Evolutionary conservation across 106 monocot species (phyloP).

Genomic region (Posidonia australis): DNA sequence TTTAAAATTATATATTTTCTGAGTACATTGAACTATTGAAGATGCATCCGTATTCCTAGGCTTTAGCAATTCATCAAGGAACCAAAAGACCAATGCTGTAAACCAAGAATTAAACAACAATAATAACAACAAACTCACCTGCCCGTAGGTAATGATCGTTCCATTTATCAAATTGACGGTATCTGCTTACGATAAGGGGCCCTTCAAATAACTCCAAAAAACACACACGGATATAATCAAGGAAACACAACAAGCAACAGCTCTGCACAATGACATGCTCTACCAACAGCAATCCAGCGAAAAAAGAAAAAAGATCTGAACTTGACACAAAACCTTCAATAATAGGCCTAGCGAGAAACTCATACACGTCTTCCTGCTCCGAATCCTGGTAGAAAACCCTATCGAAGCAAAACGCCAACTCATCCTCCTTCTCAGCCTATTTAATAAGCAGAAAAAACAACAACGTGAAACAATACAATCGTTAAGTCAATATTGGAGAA

Average conservation of each 20-base stretch:
- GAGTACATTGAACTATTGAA: not conserved
- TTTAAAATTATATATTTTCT: not conserved
- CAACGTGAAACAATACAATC: not conserved
- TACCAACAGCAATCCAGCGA: not conserved
- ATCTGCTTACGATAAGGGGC: conserved; percentile 36
- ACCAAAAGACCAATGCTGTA: too few relatives aligned
- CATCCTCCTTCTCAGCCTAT: conserved; percentile 77
- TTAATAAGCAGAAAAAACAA: not conserved
- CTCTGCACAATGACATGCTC: not conserved
- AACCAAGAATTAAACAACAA: not conserved
- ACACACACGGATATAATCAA: not conserved
- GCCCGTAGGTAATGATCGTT: conserved; percentile 75
- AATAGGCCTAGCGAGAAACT: conserved; percentile 62
- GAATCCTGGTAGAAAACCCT: conserved; percentile 69
- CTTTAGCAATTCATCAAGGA: too few relatives aligned
- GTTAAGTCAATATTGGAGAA: not conserved
- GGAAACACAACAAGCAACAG: not conserved
- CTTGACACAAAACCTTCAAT: conserved; percentile 36
- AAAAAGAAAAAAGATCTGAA: not conserved
- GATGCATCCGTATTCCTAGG: too few relatives aligned
- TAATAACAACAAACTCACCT: conserved; percentile 23
- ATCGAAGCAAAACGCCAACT: conserved; percentile 57
- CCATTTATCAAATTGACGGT: conserved; percentile 56
- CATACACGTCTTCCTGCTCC: conserved; percentile 50
- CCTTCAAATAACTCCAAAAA: not conserved